Base-by-base conservation (phyloP, 148 eudicot species). In the Selenicereus undatus region DNA sequence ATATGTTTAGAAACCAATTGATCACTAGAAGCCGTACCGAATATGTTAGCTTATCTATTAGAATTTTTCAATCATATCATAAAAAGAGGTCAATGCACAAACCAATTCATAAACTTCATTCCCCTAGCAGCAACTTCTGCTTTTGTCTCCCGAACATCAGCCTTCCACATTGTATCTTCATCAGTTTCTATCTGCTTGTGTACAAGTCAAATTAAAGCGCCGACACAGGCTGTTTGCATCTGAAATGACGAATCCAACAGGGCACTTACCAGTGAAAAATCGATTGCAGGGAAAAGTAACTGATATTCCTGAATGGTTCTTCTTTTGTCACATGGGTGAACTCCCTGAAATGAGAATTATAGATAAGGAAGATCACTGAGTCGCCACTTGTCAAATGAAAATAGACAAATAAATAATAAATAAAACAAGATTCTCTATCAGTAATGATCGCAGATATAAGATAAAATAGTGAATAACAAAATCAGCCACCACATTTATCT, bases 261-360 rank as follows among this genome's bases (percentile, higher is more conserved):
- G 70, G n/a, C 78, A 84, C 89, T 83, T 84, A 82, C 99, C 91
- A 85, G 87, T 35, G 97, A 91, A 86, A 95, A 95, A 85, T 95
- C 97, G 79, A 95, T 58, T 56, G 97, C 97, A 69, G 99, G 99
- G 82, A 95, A 95, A 76, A 93, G 88, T 77, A 79, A 87, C 54
- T 87, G 86, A 86, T 93, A 95, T 66, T 95, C 97, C 36, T 90
- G 88, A 76, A 93, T 81, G 81, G 81, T 86, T 89, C 97, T 91
- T 86, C 99, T 92, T 85, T 78, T 82, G 88, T 95, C 99, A 86
- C 97, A 95, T 78, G 93, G 99, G 92, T 92, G 97, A 82, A 92
- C 89, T 52, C 99, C 99, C 99, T 95, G 88, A 82, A 39, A 84
- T 81, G 83, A 88, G 74, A 84, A 83, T 77, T 8, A 82, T 35